Percentiles rank a stretch among this genome's conserved stretches.
Conservation (phyloP, 2,329 filamentous ascomycete species). For the Polytolypa hystricis region DNA sequence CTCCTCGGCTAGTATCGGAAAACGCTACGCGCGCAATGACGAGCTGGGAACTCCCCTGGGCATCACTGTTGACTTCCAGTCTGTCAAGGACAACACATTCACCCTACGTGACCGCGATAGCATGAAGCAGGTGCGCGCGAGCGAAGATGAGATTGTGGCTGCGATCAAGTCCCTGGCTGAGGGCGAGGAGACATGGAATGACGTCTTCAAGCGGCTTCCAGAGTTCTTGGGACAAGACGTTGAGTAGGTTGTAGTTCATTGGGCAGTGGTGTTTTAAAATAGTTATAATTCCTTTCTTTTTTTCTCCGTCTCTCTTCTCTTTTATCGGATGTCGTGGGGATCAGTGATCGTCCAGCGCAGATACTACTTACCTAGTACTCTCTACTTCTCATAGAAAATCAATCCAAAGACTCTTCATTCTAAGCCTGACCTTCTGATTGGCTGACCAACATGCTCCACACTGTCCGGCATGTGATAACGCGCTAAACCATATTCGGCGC, state of each 20-base stretch:
- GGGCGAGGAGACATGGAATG: conserved; percentile 54
- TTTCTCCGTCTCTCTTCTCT: neutral
- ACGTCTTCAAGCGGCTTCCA: conserved; percentile 67
- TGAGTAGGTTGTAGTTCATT: no score
- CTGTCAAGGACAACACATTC: conserved; percentile 71
- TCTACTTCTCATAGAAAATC: no score
- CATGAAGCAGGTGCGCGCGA: conserved; percentile 79
- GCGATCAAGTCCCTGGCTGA: conserved; percentile 56
- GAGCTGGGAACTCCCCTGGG: conserved; percentile 90
- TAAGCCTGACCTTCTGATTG: no score
- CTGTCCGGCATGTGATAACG: no score
- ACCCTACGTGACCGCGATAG: conserved; percentile 86
- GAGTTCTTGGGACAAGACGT: conserved; percentile 67
- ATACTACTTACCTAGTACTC: no score
- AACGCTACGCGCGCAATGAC: conserved; percentile 89
- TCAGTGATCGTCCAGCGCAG: neutral
- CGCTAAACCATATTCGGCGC: no score
- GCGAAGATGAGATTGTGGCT: conserved; percentile 65
- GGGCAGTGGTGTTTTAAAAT: no score
- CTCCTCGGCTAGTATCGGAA: conserved; percentile 84
- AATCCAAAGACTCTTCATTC: no score
- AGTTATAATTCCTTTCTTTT: no score
- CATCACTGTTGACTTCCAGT: conserved; percentile 94
- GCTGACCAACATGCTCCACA: no score
- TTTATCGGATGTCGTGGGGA: neutral